Conservation (phyloP, 1,139 yeast genomes). For the Yamadazyma friedrichii region DNA sequence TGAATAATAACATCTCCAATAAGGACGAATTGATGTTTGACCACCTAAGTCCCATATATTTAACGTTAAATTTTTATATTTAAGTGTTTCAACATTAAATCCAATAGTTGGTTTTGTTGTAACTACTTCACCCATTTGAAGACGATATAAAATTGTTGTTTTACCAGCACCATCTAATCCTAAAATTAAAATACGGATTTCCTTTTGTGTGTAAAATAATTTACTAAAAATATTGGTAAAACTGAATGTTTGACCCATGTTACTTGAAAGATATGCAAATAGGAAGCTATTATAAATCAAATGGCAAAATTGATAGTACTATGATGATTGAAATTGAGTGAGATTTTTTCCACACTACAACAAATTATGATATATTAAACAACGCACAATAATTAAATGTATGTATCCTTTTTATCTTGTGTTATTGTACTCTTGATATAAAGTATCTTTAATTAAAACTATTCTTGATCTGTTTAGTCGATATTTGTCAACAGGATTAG, state of each 20-base stretch:
- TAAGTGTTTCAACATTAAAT: conserved; percentile 91
- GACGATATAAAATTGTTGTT: conserved; percentile 87
- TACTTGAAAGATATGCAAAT: too few relatives aligned
- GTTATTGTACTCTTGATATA: too few relatives aligned
- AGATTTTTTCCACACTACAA: too few relatives aligned
- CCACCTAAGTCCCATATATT: conserved; percentile 95
- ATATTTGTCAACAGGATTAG: conserved; percentile 4
- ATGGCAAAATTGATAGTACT: neutral
- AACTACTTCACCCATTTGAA: conserved; percentile 92
- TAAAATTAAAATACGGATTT: conserved; percentile 84
- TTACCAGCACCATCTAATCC: conserved; percentile 99
- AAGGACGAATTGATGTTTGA: conserved; percentile 93
- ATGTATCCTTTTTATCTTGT: neutral
- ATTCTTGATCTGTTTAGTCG: neutral
- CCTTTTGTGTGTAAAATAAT: conserved; percentile 88
- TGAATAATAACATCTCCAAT: conserved; percentile 97
- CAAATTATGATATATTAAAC: too few relatives aligned
- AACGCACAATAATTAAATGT: neutral
- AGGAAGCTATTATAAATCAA: too few relatives aligned
- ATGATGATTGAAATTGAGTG: too few relatives aligned
- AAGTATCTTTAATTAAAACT: neutral
- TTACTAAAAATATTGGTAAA: conserved; percentile 70
- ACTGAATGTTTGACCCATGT: conserved; percentile 85
- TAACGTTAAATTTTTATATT: conserved; percentile 84
- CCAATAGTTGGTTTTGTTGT: conserved; percentile 96